Evolutionary conservation across 108 stramenopile genomes (phyloP).

Genomic region (Hondaea fermentalgiana): DNA sequence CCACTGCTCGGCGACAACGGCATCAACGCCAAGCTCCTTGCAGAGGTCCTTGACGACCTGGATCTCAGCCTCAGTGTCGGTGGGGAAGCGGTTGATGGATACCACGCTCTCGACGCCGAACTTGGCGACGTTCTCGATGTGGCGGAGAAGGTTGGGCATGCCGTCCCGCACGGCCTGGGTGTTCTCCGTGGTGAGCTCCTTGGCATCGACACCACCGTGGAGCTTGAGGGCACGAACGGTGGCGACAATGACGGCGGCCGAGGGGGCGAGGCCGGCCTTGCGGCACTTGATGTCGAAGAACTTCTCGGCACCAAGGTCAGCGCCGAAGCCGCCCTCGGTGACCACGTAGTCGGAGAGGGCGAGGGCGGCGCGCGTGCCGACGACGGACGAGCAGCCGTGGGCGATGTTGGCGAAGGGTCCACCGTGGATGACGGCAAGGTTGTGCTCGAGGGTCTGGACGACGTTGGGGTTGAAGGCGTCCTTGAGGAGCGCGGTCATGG

Average conservation of each 20-base stretch:
- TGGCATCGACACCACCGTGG: neutral
- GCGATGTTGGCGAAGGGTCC: slow-evolving; percentile 20
- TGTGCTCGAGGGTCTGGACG: slow-evolving; percentile 10
- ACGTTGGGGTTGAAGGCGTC: slow-evolving; percentile 16
- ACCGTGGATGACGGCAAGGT: neutral
- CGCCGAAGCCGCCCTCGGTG: slow-evolving; percentile 1
- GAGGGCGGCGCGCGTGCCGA: slow-evolving; percentile 8
- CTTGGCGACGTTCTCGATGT: slow-evolving; percentile 19
- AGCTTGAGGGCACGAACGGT: slow-evolving; percentile 9
- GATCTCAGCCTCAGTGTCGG: slow-evolving; percentile 13
- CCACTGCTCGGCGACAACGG: slow-evolving; percentile 17
- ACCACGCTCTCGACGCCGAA: neutral
- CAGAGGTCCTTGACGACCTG: neutral
- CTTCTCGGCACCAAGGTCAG: slow-evolving; percentile 19
- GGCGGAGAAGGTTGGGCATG: slow-evolving; percentile 14
- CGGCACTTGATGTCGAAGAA: slow-evolving; percentile 20
- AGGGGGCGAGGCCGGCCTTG: neutral
- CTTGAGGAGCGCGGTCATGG: slow-evolving; percentile 10
- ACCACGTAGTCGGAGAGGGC: neutral
- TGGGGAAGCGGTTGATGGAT: slow-evolving; percentile 16
- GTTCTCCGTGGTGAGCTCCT: neutral
- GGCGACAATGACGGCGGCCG: neutral
- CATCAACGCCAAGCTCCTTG: neutral
- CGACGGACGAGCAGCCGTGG: neutral
- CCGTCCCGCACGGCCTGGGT: neutral